Percentiles rank a stretch among this genome's conserved stretches.
These are phyloP conservation scores for Potentilla sterilis DNA, from an alignment of 306 rosid genomes.

Conservation along the genomic window DNA sequence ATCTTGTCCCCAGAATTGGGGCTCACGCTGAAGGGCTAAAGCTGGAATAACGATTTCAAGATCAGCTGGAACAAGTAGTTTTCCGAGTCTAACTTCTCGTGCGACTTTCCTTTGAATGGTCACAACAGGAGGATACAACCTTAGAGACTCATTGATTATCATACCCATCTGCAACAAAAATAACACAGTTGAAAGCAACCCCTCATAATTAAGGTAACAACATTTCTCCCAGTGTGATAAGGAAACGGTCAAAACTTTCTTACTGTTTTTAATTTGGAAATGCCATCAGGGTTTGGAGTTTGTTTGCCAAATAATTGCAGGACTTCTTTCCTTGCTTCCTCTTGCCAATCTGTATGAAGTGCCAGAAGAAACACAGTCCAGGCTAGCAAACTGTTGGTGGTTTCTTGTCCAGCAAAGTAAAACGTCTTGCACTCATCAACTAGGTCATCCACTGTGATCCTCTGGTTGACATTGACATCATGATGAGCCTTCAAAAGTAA, in stretches of 20 bases:
- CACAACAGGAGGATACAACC: constrained; percentile 28
- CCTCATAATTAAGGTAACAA: not conserved
- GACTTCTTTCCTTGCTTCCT: constrained; percentile 37
- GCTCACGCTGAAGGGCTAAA: constrained; percentile 25
- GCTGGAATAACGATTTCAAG: not conserved
- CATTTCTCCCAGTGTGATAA: not conserved
- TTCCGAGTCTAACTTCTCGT: constrained; percentile 17
- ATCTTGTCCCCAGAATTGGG: constrained; percentile 31
- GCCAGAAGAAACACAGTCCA: constrained; percentile 33
- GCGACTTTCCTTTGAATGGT: not conserved
- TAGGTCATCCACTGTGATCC: constrained; percentile 24
- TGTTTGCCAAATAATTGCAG: constrained; percentile 12
- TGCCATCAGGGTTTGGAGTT: constrained; percentile 20
- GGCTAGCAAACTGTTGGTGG: constrained; percentile 27
- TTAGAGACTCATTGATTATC: constrained; percentile 32
- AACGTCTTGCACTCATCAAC: constrained; percentile 39
- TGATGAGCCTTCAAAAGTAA: constrained; percentile 29
- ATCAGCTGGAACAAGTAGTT: constrained; percentile 14
- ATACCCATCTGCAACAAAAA: constrained; percentile 25
- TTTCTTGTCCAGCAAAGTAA: constrained; percentile 35
- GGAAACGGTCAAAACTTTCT: not conserved
- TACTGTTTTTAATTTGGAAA: constrained; percentile 23
- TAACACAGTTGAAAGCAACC: not conserved
- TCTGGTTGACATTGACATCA: constrained; percentile 17
- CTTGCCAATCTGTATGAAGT: constrained; percentile 36